Evolutionary conservation across 2,329 filamentous ascomycete genomes (phyloP), one percentile per base, ranked within the genome.

Genomic region (Aureobasidium pullulans): DNA sequence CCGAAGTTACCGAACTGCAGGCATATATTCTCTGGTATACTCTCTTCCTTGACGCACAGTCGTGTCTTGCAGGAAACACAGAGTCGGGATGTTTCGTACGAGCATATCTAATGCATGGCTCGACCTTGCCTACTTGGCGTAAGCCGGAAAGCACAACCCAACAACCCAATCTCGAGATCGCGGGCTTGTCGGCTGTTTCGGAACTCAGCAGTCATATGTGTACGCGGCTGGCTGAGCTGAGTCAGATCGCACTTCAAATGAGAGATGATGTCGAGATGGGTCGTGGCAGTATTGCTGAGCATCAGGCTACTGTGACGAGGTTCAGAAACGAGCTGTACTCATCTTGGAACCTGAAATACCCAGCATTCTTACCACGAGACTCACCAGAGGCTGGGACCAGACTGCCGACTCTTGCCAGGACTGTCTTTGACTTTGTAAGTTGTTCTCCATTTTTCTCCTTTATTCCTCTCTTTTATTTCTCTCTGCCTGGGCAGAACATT

Each of bases 11-110:
- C 7, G 46, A 57, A 6, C 23, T 61, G n/a, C 77, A 78, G 61
- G 76, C 77, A 2, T 81, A 79, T 62, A 73, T 83, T 8, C 68
- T 82, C n/a, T 83, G 81, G 80, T 78, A 75, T 68, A 74, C 81
- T 40, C 79, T 77, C 64, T 75, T 75, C 59, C 76, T 84, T 48
- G 82, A 84, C 64, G 47, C 61, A 15, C 61, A 62, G 13, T 50
- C 59, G 3, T 57, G 52, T 11, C 28, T 58, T 4, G 44, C 54
- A 15, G 61, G 61, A 15, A 59, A 62, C 10, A 5, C 49, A 23
- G 61, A 62, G 42, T 50, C 61, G 5, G 61, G 61, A 6, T 15
- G 8, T 16, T 61, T 59, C 42, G 46, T 62, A 9, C 40, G 56
- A 29, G 56, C 48, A 32, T 59, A 61, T 28, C 13, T 53, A 7